Conservation (phyloP, 1,139 yeast species). For the Candida dubliniensis region DNA sequence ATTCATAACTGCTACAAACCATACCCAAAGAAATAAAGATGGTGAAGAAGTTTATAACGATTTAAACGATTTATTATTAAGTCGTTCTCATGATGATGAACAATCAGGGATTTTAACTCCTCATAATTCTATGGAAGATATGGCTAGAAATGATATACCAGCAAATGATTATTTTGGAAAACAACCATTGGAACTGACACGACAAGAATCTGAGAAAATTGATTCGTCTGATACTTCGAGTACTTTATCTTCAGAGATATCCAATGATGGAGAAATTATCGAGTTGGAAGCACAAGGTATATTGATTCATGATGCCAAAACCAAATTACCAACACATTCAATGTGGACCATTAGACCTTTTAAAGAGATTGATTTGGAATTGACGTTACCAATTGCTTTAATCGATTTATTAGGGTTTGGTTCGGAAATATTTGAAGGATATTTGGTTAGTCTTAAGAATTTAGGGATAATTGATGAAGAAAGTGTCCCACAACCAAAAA, state of each 20-base stretch:
- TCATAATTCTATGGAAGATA: conserved; percentile 21
- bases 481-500: conserved; percentile 71
- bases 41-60: conserved; percentile 10
- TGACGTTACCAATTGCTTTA: conserved; percentile 66
- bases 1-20: conserved; percentile 60
- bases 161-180: conserved; percentile 10
- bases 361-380: conserved; percentile 58
- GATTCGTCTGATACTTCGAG: conserved; percentile 17
- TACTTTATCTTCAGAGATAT: conserved; percentile 33
- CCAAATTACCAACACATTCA: conserved; percentile 71
- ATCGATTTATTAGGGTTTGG: conserved; percentile 85
- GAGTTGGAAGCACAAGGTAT: conserved; percentile 96
- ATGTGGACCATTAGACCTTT: conserved; percentile 93
- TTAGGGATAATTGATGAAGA: conserved; percentile 61
- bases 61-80: conserved; percentile 2
- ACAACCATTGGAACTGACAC: conserved; percentile 5
- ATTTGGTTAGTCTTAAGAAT: conserved; percentile 62
- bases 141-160: conserved; percentile 3
- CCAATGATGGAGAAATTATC: conserved; percentile 59
- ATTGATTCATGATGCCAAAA: conserved; percentile 66
- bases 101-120: conserved; percentile 28
- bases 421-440: conserved; percentile 77
- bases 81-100: conserved; percentile 4
- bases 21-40: conserved; percentile 14
- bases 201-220: conserved; percentile 11